These are phyloP conservation scores for Sambucus nigra DNA, from an alignment of 129 eudicot genomes.

Conservation along the genomic window DNA sequence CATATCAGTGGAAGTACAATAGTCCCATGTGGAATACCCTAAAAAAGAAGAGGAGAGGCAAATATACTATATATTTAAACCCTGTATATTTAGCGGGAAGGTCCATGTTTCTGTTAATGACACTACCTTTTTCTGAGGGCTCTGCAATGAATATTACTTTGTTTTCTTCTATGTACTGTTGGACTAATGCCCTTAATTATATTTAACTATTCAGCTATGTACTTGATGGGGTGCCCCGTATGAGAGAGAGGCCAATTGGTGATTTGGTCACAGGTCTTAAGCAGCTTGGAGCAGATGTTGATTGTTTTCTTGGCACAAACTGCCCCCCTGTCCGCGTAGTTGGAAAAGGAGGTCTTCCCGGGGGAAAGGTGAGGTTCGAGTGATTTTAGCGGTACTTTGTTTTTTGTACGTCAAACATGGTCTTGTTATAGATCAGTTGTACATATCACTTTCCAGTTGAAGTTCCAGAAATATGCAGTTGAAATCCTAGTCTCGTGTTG, in stretches of 20 bases:
- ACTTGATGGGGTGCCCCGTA: constrained; percentile 95
- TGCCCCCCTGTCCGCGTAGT: constrained; percentile 93
- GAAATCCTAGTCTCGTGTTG: no score
- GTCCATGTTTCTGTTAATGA: no score
- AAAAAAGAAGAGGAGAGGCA: no score
- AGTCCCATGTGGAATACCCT: no score
- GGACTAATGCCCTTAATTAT: not conserved
- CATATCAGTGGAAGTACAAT: no score
- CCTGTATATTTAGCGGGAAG: no score
- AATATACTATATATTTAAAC: no score
- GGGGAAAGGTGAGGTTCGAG: constrained; percentile 63
- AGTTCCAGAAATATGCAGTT: not conserved
- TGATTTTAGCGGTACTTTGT: no score
- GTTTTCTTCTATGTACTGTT: not conserved
- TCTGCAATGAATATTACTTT: no score
- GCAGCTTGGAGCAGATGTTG: constrained; percentile 96
- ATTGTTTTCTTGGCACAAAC: constrained; percentile 86
- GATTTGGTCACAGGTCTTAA: constrained; percentile 88
- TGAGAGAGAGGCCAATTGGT: constrained; percentile 98
- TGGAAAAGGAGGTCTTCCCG: constrained; percentile 93
- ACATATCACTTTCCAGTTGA: not conserved
- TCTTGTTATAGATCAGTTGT: not conserved
- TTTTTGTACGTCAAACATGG: not conserved
- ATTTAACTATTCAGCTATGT: constrained; percentile 42
- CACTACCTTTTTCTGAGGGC: no score